Percentiles rank a stretch among this genome's conserved stretches.
phyloP scores from a whole-genome alignment of 768 basidiomycete species.

The Leccinum disarticulatum region DNA sequence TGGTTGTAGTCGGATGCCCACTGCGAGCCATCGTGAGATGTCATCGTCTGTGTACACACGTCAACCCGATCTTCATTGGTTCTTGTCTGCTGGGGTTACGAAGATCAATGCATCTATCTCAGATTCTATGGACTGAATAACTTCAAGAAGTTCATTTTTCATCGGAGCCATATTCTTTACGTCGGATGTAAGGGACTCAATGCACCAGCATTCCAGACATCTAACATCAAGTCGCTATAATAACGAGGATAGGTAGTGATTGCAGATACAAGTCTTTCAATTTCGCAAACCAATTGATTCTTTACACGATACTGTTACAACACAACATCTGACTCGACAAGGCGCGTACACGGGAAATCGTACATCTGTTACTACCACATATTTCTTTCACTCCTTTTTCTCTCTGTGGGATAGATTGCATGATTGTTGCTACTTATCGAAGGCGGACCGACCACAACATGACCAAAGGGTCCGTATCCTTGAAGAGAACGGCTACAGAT shows the following conservation, averaged over 20 bases:
- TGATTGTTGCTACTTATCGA: background rate
- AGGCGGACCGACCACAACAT: background rate
- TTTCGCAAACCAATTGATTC: background rate
- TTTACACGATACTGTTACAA: background rate
- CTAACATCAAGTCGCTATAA: background rate
- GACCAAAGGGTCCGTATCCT: background rate
- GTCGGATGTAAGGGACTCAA: background rate
- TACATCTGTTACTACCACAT: background rate
- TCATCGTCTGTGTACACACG: background rate
- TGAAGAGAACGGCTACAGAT: background rate
- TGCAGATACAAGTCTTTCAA: background rate
- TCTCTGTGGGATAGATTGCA: background rate
- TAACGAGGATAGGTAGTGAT: background rate
- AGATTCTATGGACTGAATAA: background rate
- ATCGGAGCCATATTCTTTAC: background rate
- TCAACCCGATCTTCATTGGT: background rate
- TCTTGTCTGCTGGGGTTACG: too few relatives aligned
- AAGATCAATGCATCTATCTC: background rate
- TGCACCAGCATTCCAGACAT: background rate
- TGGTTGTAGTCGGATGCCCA: background rate
- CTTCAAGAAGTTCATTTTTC: background rate
- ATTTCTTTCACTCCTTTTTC: background rate
- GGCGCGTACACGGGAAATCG: background rate
- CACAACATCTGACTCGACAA: background rate
- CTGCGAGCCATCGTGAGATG: too few relatives aligned